Evolutionary conservation across 2,329 filamentous ascomycete genomes (phyloP).

Genomic region (Sarocladiaceae sp.): DNA sequence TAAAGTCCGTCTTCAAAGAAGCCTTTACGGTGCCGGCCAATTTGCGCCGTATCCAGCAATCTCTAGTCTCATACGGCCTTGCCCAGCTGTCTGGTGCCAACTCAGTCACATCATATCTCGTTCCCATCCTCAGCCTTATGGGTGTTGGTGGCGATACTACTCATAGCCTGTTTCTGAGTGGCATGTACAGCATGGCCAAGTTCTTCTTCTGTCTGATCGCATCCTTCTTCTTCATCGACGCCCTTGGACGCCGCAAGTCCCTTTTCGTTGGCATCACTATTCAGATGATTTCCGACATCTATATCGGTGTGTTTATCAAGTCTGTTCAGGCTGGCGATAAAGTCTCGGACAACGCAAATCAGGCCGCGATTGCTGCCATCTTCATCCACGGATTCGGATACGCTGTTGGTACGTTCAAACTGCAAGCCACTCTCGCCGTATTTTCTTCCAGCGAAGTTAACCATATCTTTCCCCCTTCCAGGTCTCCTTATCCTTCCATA

Average conservation of each 20-base stretch:
- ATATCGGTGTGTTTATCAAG: slow-evolving; percentile 35
- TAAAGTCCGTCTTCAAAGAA: slow-evolving; percentile 26
- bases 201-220: slow-evolving; percentile 36
- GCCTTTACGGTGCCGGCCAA: slow-evolving; percentile 32
- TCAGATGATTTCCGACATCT: slow-evolving; percentile 37
- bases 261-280: slow-evolving; percentile 29
- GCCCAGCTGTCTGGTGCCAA: slow-evolving; percentile 41
- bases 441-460: neutral
- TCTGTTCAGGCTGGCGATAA: slow-evolving; percentile 20
- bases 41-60: slow-evolving; percentile 33
- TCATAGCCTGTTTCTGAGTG: slow-evolving; percentile 32
- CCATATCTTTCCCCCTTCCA: slow-evolving; percentile 10
- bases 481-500: slow-evolving; percentile 35
- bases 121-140: slow-evolving; percentile 35
- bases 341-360: slow-evolving; percentile 23
- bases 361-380: slow-evolving; percentile 37
- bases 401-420: slow-evolving; percentile 21
- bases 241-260: slow-evolving; percentile 33
- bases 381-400: slow-evolving; percentile 43
- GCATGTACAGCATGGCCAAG: slow-evolving; percentile 39
- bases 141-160: slow-evolving; percentile 25
- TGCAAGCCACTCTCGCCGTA: neutral
- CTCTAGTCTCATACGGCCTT: slow-evolving; percentile 31
- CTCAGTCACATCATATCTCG: slow-evolving; percentile 37
- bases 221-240: slow-evolving; percentile 40